Conservation (phyloP, 768 basidiomycete genomes). For the Serendipita sp. region DNA sequence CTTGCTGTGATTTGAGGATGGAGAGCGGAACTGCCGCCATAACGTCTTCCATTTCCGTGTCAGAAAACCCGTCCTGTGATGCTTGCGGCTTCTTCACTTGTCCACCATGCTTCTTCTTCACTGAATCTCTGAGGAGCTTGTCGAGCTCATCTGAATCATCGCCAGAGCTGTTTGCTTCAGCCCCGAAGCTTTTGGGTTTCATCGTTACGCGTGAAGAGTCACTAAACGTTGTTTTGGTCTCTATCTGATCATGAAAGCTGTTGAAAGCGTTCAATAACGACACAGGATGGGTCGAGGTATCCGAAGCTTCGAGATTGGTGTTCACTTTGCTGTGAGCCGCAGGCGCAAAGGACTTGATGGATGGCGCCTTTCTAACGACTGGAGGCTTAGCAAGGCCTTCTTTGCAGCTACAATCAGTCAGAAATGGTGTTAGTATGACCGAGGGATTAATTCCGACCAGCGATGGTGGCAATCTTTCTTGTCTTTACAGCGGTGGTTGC, state of each 20-base stretch:
- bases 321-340: too few relatives aligned
- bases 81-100: not conserved
- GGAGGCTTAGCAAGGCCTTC: slow-evolving; percentile 46
- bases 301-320: too few relatives aligned
- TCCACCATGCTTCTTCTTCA: not conserved
- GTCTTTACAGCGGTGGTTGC: slow-evolving; percentile 68
- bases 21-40: not conserved
- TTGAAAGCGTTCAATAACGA: slow-evolving; percentile 5
- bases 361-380: too few relatives aligned
- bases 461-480: slow-evolving; percentile 59
- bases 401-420: slow-evolving; percentile 39
- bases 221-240: not conserved
- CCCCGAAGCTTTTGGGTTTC: not conserved
- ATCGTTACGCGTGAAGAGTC: slow-evolving; percentile 1
- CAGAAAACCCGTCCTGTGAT: not conserved
- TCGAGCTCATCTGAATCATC: not conserved
- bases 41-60: not conserved
- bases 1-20: not conserved
- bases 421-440: not conserved
- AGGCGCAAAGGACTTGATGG: too few relatives aligned
- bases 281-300: too few relatives aligned
- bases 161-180: not conserved
- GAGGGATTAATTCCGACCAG: slow-evolving; percentile 31
- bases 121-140: not conserved
- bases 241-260: slow-evolving; percentile 1